Conservation (phyloP, 192 early-diverging fungal genomes). For the Martensiomyces pterosporus region DNA sequence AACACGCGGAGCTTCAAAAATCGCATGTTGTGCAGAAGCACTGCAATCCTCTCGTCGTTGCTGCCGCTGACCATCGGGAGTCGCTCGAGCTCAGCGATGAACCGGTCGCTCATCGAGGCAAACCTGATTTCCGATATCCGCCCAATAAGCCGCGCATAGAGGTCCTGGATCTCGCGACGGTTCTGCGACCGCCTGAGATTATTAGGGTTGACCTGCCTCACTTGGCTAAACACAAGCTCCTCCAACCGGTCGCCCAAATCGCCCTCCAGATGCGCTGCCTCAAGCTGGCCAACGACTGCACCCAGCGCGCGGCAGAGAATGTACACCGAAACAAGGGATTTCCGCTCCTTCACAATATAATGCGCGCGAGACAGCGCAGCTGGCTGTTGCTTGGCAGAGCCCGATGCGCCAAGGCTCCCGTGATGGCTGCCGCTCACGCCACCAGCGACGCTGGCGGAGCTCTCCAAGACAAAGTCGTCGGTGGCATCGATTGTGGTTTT, state of each 20-base stretch:
- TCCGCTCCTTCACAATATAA: slow-evolving; percentile 40
- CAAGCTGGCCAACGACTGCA: slow-evolving; percentile 75
- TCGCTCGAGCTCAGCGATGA: slow-evolving; percentile 82
- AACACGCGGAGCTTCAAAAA: slow-evolving; percentile 91
- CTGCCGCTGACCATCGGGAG: slow-evolving; percentile 58
- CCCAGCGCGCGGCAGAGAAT: slow-evolving; percentile 86
- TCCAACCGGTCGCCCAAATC: slow-evolving; percentile 85
- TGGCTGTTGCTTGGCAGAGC: background rate
- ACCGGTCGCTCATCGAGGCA: slow-evolving; percentile 88
- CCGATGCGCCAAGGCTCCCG: background rate
- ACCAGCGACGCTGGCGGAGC: slow-evolving; percentile 32
- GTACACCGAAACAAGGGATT: slow-evolving; percentile 66
- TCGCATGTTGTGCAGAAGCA: slow-evolving; percentile 86
- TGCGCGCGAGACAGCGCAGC: slow-evolving; percentile 35
- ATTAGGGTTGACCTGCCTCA: slow-evolving; percentile 79
- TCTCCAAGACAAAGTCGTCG: slow-evolving; percentile 33
- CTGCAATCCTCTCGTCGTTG: slow-evolving; percentile 76
- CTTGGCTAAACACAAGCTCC: slow-evolving; percentile 88
- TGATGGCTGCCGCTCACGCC: slow-evolving; percentile 1
- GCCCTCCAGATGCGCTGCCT: slow-evolving; percentile 66
- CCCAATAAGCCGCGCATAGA: slow-evolving; percentile 92
- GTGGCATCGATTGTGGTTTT: slow-evolving; percentile 57
- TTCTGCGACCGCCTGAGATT: slow-evolving; percentile 67
- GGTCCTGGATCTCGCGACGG: slow-evolving; percentile 81
- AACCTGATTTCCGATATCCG: slow-evolving; percentile 86